phyloP scores from a whole-genome alignment of 257 asterid species.

The Paraleonurus japonicus region DNA sequence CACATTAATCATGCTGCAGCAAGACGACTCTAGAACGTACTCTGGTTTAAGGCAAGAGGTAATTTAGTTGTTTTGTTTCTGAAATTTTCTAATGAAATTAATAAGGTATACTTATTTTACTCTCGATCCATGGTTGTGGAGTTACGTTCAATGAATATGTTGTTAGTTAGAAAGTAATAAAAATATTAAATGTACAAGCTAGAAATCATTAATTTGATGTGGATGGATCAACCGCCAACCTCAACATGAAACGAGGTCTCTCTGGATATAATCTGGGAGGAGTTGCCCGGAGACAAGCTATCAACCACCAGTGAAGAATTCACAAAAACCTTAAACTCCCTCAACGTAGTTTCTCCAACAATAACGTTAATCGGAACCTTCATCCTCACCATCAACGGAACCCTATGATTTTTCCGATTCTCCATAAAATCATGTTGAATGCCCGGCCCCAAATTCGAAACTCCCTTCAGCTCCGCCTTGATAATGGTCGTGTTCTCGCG shows the following conservation, averaged over 20 bases:
- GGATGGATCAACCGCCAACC: not conserved
- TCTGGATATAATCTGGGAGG: constrained; percentile 32
- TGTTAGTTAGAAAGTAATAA: too few relatives aligned
- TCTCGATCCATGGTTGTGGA: too few relatives aligned
- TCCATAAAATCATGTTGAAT: constrained; percentile 31
- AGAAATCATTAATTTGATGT: too few relatives aligned
- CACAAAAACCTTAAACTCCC: constrained; percentile 27
- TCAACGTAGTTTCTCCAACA: not conserved
- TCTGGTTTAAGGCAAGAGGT: too few relatives aligned
- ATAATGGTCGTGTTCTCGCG: constrained; percentile 36
- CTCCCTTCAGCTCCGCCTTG: constrained; percentile 40
- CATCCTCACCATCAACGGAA: constrained; percentile 47
- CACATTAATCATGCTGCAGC: too few relatives aligned
- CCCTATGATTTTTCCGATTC: constrained; percentile 19
- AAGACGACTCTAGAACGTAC: too few relatives aligned
- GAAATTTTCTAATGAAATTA: too few relatives aligned
- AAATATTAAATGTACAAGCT: too few relatives aligned
- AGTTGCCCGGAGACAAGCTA: constrained; percentile 33
- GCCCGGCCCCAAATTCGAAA: constrained; percentile 34
- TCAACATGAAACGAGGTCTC: not conserved
- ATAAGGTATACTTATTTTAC: too few relatives aligned
- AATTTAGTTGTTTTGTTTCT: too few relatives aligned
- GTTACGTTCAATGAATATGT: too few relatives aligned
- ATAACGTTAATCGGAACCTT: constrained; percentile 39
- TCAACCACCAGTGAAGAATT: constrained; percentile 40